Base-by-base conservation (phyloP, 805 yeast species). In the Candida silvicultrix region DNA sequence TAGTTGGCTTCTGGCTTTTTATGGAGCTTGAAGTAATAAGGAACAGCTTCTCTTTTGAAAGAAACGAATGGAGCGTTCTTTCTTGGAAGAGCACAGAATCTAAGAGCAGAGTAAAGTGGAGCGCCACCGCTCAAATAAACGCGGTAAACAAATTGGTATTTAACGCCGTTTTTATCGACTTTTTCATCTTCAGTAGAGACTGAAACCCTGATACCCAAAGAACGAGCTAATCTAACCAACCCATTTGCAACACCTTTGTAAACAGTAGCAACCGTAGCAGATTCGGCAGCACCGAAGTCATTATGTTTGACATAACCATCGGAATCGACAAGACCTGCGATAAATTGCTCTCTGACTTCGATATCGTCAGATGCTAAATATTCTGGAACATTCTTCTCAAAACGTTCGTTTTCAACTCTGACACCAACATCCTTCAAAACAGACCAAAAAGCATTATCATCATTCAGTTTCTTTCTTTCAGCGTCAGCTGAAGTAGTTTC, bases 241-340 rank as follows among this genome's bases (percentile, higher is more conserved):
- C 71, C 73, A 34, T 66, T 62, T 57, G 66, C 50, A 42, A 70
- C 60, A 14, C 60, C 58, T 16, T 60, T 46, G 51, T 57, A 57
- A 20, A 52, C 49, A 6, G 73, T 69, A 35, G 58, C 57, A 31
- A 70, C 57, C 32, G 65, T 50, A 14, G 66, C 71, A 38, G 49
- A 45, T 21, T 51, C 53, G 41, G n/a, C 14, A 23, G 46, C 54
- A 31, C 49, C 54, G 15, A 47, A 48, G 23, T 51, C 49, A 34
- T 50, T 49, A 14, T 23, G 21, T 36, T 50, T 44, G 16, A 67
- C 68, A 31, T 52, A 46, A 18, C 75, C 75, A 48, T 64, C 61
- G 11, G 72, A 55, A 47, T 71, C 77, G 47, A 72, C 57, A 28
- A 74, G 51, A 49, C 76, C 78, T 23, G 77, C 75, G 44, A 74